Percentiles rank a stretch among this genome's conserved stretches.
phyloP scores from a whole-genome alignment of 805 yeast genomes.

The Hanseniaspora lindneri region DNA sequence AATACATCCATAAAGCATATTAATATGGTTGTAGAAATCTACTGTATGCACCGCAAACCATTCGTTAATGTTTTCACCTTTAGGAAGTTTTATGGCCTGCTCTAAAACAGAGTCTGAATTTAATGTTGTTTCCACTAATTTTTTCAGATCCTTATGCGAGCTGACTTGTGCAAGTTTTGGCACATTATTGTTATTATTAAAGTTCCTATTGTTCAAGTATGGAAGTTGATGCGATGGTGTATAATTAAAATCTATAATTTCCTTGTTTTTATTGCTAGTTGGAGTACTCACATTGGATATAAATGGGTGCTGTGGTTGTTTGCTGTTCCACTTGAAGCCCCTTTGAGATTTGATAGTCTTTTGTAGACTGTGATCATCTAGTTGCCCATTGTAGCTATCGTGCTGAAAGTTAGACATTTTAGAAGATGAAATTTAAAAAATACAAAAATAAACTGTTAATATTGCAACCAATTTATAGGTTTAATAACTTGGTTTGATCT shows the following conservation, averaged over 20 bases:
- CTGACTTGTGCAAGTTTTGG: slow-evolving; percentile 32
- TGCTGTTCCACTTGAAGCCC: slow-evolving; percentile 34
- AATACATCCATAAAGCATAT: slow-evolving; percentile 90
- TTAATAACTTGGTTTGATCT: background rate
- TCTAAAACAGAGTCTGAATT: slow-evolving; percentile 85
- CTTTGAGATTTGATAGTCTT: slow-evolving; percentile 38
- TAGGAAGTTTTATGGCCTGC: slow-evolving; percentile 87
- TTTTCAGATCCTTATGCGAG: slow-evolving; percentile 63
- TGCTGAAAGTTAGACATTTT: slow-evolving; percentile 6
- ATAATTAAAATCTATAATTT: slow-evolving; percentile 29
- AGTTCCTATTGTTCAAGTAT: slow-evolving; percentile 23
- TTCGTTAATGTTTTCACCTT: slow-evolving; percentile 80
- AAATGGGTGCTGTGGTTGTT: slow-evolving; percentile 9
- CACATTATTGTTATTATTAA: slow-evolving; percentile 12
- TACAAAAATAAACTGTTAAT: too few relatives aligned
- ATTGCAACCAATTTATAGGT: too few relatives aligned
- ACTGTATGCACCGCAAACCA: slow-evolving; percentile 98
- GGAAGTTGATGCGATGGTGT: slow-evolving; percentile 31
- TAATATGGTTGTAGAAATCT: slow-evolving; percentile 89
- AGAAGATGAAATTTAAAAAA: background rate
- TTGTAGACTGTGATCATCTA: slow-evolving; percentile 2
- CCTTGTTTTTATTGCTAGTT: background rate
- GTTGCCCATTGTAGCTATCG: background rate
- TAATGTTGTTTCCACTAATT: slow-evolving; percentile 85
- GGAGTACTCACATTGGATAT: slow-evolving; percentile 8